Evolutionary conservation across 2,329 filamentous ascomycete species (phyloP).

Genomic region (Colletotrichum sp.): DNA sequence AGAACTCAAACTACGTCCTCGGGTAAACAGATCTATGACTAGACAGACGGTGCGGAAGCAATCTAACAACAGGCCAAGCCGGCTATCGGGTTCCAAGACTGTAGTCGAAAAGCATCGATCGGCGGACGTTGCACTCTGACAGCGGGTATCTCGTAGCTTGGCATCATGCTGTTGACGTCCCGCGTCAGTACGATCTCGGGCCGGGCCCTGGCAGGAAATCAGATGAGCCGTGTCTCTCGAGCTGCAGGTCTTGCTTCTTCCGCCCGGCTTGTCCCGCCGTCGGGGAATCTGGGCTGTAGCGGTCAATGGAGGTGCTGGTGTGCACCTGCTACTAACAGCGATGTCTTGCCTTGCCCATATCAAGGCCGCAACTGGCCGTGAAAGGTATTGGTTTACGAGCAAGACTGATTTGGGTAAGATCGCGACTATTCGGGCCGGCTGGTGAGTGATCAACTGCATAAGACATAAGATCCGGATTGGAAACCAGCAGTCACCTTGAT

Average conservation of each 20-base stretch:
- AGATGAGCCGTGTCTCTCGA: background rate
- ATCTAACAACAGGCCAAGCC: background rate
- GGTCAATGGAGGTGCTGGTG: background rate
- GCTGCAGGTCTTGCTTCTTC: background rate
- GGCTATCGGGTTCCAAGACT: background rate
- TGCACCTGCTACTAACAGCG: background rate
- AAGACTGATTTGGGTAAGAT: background rate
- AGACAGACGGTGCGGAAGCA: background rate
- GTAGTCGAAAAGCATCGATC: background rate
- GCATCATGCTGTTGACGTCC: background rate
- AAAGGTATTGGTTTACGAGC: background rate
- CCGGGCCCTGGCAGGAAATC: background rate
- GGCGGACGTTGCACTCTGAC: background rate
- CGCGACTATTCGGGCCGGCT: background rate
- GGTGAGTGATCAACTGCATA: background rate
- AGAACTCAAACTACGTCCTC: background rate
- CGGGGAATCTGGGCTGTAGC: background rate
- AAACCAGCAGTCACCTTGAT: background rate
- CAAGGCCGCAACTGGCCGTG: background rate
- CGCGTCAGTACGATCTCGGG: background rate
- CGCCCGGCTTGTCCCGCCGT: background rate
- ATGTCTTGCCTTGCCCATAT: background rate
- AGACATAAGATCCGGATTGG: background rate
- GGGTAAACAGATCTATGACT: background rate
- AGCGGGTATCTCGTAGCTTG: background rate